Percentiles rank a stretch among this genome's conserved stretches.
Evolutionary conservation across 805 yeast species (phyloP).

Genomic region (Ascoidea tarda): DNA sequence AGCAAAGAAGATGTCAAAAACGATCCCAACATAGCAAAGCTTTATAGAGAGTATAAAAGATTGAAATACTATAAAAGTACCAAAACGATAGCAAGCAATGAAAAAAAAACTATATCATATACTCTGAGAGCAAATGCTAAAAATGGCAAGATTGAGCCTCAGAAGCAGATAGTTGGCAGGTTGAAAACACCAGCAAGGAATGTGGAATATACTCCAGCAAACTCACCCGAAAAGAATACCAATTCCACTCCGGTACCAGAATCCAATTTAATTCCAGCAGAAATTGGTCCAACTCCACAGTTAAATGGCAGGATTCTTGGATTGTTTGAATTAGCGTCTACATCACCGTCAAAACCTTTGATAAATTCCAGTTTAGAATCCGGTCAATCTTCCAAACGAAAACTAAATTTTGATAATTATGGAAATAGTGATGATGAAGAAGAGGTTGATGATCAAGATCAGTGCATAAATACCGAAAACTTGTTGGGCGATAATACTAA

Average conservation of each 20-base stretch:
- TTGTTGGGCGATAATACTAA: background rate
- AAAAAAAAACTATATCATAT: too few species aligned
- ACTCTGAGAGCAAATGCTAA: too few species aligned
- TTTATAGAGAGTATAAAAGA: slow-evolving; percentile 21
- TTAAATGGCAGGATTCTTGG: slow-evolving; percentile 64
- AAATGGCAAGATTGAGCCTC: background rate
- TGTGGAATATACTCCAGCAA: slow-evolving; percentile 12
- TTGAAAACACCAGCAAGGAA: slow-evolving; percentile 1
- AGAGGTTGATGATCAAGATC: slow-evolving; percentile 8
- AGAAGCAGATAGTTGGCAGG: background rate
- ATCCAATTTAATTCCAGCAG: slow-evolving; percentile 14
- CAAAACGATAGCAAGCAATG: background rate
- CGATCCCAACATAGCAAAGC: slow-evolving; percentile 19
- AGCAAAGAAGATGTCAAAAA: slow-evolving; percentile 30
- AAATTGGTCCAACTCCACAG: slow-evolving; percentile 82
- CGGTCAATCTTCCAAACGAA: slow-evolving; percentile 10
- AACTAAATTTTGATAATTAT: slow-evolving; percentile 11
- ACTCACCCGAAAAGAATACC: slow-evolving; percentile 9
- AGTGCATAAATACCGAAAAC: slow-evolving; percentile 4
- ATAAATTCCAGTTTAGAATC: slow-evolving; percentile 1
- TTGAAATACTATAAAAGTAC: slow-evolving; percentile 5
- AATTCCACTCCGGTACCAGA: slow-evolving; percentile 6
- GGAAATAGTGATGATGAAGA: slow-evolving; percentile 11
- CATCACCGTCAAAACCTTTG: slow-evolving; percentile 16
- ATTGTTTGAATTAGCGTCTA: slow-evolving; percentile 41